phyloP scores from a whole-genome alignment of 179 eudicot species.

The Carnegiea gigantea region DNA sequence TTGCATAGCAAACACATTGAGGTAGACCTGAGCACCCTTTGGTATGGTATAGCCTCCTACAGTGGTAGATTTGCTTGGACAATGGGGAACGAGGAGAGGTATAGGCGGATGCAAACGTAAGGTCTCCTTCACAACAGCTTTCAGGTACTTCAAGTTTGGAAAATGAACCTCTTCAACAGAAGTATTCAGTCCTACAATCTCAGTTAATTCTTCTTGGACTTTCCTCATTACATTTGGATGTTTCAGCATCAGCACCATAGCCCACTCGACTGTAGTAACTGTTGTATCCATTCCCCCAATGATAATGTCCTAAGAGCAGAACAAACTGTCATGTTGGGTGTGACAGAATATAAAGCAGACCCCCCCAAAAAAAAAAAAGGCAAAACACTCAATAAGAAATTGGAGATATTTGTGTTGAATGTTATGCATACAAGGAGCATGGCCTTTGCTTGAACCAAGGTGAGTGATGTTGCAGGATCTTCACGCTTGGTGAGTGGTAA shows the following conservation, averaged over 20 bases:
- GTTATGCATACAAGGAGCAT: constrained; percentile 17
- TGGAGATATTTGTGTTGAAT: neutral
- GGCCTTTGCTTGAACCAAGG: constrained; percentile 26
- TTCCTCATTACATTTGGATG: constrained; percentile 39
- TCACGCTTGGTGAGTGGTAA: constrained; percentile 17
- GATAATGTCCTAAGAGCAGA: constrained; percentile 8
- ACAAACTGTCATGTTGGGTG: neutral
- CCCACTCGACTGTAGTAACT: constrained; percentile 43
- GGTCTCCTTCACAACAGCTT: constrained; percentile 52
- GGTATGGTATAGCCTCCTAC: constrained; percentile 26
- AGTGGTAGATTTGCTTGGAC: constrained; percentile 15
- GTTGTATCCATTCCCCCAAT: constrained; percentile 7
- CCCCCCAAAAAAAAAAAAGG: neutral
- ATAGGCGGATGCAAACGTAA: constrained; percentile 44
- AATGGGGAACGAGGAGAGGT: constrained; percentile 24
- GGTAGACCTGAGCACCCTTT: constrained; percentile 26
- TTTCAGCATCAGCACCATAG: constrained; percentile 47
- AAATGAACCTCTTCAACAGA: constrained; percentile 50
- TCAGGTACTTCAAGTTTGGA: constrained; percentile 37
- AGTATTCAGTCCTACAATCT: constrained; percentile 8
- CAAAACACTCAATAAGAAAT: neutral
- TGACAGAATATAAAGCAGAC: neutral
- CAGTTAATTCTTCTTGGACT: constrained; percentile 30
- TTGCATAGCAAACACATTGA: constrained; percentile 44
- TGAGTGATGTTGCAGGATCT: constrained; percentile 24